Conservation (phyloP, 495 filamentous ascomycete genomes). For the Neurospora sp. region DNA sequence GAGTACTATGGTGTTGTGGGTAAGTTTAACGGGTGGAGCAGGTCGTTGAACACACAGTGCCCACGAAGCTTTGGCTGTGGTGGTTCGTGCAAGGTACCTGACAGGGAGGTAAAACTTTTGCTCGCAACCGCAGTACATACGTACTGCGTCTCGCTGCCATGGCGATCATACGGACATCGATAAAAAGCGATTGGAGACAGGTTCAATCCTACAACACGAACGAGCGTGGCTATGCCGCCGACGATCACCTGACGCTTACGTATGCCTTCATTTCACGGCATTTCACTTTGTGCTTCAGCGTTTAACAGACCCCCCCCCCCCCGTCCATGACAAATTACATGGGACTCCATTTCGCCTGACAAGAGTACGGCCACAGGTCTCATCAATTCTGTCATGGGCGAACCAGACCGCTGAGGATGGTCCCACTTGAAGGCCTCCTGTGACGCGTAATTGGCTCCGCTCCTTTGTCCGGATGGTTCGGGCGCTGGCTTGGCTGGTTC, state of each 20-base stretch:
- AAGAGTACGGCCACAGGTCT: neutral
- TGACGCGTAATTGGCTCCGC: neutral
- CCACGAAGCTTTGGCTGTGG: no score
- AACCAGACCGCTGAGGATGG: neutral
- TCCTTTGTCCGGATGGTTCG: neutral
- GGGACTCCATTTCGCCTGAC: neutral
- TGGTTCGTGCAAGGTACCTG: no score
- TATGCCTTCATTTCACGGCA: neutral
- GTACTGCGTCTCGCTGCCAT: neutral
- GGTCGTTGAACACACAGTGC: no score
- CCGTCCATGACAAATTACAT: neutral
- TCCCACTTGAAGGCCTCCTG: neutral
- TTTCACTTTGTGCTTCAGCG: neutral
- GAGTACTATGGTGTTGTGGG: no score
- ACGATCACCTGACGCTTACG: neutral
- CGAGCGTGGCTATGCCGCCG: neutral
- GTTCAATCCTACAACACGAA: neutral
- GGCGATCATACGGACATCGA: neutral
- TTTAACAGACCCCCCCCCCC: neutral
- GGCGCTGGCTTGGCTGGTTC: neutral
- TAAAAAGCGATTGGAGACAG: neutral
- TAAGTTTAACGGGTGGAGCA: no score
- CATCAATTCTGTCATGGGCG: neutral
- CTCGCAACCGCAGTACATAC: no score
- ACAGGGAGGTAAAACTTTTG: no score